Base-by-base conservation (phyloP, 2,329 filamentous ascomycete species). In the Gliomastix tumulicola region DNA sequence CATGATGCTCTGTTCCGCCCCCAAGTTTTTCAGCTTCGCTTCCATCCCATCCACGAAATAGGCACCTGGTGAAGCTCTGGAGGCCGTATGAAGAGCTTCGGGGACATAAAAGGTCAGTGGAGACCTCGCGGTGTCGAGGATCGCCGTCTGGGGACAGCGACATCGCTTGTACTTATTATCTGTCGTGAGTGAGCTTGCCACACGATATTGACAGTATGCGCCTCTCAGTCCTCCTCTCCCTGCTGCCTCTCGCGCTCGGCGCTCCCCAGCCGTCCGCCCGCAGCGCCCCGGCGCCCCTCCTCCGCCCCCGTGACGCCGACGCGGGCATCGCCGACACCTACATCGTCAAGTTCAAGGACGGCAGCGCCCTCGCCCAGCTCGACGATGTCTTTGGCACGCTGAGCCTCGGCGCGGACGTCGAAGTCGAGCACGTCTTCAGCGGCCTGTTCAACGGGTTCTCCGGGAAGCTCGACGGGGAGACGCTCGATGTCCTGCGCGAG, bases 281-380 rank as follows among this genome's bases (percentile, higher is more conserved):
- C 27, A 42, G 43, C 19, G 42, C 41, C 31, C 51, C 46, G 8
- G 53, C 53, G 21, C 52, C 54, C 31, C 42, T 56, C 17, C 30
- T 50, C 33, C 37, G 34, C 15, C 47, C 50, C 12, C 34, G 32
- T 3, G 19, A 34, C n/a, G 6, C 30, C 18, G 22, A 28, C 3
- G 4, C 32, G 6, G 19, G 43, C 17, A 34, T 49, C 13, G 37
- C 41, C 7, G 38, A 42, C 41, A 44, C 45, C 32, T 51, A 48
- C 33, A 40, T 51, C 22, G 46, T 51, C 38, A 49, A 48, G 31
- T 41, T 51, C 23, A 43, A 42, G 21, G 39, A 40, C 30, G 40
- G 34, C 8, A 41, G 41, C n/a, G 23, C 32, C 13, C 23, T 39
- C 4, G 36, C 41, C 12, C 31, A 36, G 0, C 19, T 46, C n/a